phyloP scores from a whole-genome alignment of 1,284 basidiomycete species.

The Irpex sp. region DNA sequence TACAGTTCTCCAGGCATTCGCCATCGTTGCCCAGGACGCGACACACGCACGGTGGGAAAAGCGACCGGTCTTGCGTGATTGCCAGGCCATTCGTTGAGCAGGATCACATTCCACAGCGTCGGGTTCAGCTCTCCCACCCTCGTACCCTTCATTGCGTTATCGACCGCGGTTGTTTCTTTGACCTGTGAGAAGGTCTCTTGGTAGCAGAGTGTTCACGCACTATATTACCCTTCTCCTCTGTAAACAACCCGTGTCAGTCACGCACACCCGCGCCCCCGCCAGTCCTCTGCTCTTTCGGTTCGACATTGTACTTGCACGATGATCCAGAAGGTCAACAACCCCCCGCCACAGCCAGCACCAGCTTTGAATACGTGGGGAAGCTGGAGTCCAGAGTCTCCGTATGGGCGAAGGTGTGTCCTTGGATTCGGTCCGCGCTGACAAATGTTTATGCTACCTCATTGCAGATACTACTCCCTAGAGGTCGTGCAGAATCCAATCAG shows the following conservation, averaged over 20 bases:
- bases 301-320: constrained; percentile 30
- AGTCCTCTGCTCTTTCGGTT: constrained; percentile 13
- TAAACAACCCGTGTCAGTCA: neutral
- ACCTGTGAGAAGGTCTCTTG: constrained; percentile 8
- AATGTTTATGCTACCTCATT: constrained; percentile 9
- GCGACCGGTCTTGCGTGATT: neutral
- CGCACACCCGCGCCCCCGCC: neutral
- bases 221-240: constrained; percentile 8
- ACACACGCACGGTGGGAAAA: neutral
- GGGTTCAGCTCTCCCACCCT: constrained; percentile 15
- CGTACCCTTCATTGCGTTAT: constrained; percentile 5
- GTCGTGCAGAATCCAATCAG: constrained; percentile 84
- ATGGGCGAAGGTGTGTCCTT: constrained; percentile 49
- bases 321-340: constrained; percentile 53
- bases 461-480: constrained; percentile 76
- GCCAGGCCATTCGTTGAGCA: neutral
- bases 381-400: constrained; percentile 32
- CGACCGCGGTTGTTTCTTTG: constrained; percentile 2
- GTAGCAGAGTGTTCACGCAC: constrained; percentile 2
- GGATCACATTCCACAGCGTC: constrained; percentile 8
- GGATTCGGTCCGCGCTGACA: constrained; percentile 11
- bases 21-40: neutral
- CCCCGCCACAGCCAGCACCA: constrained; percentile 30
- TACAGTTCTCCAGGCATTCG: neutral
- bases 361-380: constrained; percentile 31